These are phyloP conservation scores for Monosporascus ibericus DNA, from an alignment of 2,329 filamentous ascomycete genomes.

Conservation along the genomic window DNA sequence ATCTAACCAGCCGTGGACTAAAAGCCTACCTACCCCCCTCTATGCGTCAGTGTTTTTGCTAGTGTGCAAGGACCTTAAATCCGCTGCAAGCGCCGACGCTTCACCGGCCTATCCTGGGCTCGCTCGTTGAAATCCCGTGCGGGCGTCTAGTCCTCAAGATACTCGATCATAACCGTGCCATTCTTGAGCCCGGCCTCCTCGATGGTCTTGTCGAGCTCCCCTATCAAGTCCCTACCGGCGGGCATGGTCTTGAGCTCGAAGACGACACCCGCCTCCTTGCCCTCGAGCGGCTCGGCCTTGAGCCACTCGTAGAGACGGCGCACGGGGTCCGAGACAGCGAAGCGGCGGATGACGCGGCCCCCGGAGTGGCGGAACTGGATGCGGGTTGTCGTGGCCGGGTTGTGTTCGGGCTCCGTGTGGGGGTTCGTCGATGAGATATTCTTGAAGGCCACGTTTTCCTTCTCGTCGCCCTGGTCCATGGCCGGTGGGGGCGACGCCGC, in stretches of 20 bases:
- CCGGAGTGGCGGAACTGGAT: constrained; percentile 89
- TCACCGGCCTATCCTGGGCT: too few species aligned
- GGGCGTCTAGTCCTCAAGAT: constrained; percentile 50
- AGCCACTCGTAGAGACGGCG: constrained; percentile 91
- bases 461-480: constrained; percentile 13
- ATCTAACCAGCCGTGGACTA: too few species aligned
- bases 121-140: background rate
- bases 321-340: constrained; percentile 69
- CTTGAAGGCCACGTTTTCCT: constrained; percentile 48
- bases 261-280: constrained; percentile 60
- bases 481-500: constrained; percentile 8
- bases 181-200: constrained; percentile 82
- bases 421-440: constrained; percentile 65
- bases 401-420: constrained; percentile 70
- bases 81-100: too few species aligned
- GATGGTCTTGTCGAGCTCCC: constrained; percentile 66
- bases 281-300: constrained; percentile 79
- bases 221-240: constrained; percentile 74
- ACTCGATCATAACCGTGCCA: constrained; percentile 93
- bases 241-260: constrained; percentile 87
- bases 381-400: constrained; percentile 68
- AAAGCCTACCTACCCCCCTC: too few species aligned
- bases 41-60: too few species aligned
- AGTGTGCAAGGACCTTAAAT: too few species aligned
- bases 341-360: constrained; percentile 82